Conservation (phyloP, 805 yeast genomes). For the Isabelozyma pseudorhagii region DNA sequence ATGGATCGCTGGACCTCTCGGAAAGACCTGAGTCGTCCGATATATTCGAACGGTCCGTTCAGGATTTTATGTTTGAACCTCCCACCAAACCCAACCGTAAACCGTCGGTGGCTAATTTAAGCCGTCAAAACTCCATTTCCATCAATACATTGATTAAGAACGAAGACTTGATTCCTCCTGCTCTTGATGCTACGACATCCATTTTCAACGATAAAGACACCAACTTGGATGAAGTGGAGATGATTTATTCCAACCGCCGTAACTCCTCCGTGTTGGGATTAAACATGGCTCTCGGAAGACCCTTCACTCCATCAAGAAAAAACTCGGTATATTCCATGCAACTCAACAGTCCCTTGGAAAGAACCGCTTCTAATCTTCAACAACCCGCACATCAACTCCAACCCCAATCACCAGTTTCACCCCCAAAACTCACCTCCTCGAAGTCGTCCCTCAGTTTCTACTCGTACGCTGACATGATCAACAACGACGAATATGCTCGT, state of each 20-base stretch:
- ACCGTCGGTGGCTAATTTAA: conserved; percentile 7
- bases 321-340: conserved; percentile 28
- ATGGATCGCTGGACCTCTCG: background rate
- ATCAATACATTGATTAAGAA: conserved; percentile 28
- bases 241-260: conserved; percentile 58
- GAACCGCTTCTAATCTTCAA: conserved; percentile 1
- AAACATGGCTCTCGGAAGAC: conserved; percentile 47
- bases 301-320: conserved; percentile 37
- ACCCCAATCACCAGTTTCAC: conserved; percentile 30
- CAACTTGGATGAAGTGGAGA: conserved; percentile 66
- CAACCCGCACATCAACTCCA: conserved; percentile 4
- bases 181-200: conserved; percentile 71
- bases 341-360: conserved; percentile 6
- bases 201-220: conserved; percentile 58
- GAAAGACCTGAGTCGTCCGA: conserved; percentile 14
- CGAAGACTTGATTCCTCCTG: conserved; percentile 77
- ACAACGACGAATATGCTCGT: conserved; percentile 61
- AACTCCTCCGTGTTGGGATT: conserved; percentile 51
- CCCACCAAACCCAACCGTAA: background rate
- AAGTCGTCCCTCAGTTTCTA: conserved; percentile 51
- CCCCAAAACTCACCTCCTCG: conserved; percentile 36
- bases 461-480: conserved; percentile 78
- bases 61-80: conserved; percentile 21
- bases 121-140: conserved; percentile 21
- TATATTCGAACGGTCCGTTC: conserved; percentile 43